Evolutionary conservation across 352 stramenopile species (phyloP).

Genomic region (Phytophthora pluvialis): DNA sequence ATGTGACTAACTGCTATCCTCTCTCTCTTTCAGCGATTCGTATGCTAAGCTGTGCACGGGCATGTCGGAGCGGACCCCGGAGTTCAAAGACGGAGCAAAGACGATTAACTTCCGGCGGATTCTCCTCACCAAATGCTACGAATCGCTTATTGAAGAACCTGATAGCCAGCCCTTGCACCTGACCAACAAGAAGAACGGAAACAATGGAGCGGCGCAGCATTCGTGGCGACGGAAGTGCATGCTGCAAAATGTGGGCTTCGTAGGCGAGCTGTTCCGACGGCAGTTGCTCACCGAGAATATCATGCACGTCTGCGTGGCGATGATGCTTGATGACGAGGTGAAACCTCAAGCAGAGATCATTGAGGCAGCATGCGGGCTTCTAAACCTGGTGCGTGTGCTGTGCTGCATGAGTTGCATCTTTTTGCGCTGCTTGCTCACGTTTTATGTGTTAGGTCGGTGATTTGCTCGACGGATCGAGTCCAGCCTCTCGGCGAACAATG

Average conservation of each 20-base stretch:
- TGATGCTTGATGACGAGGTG: slow-evolving; percentile 84
- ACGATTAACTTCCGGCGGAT: slow-evolving; percentile 86
- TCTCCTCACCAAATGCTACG: slow-evolving; percentile 81
- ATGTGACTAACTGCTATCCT: slow-evolving; percentile 4
- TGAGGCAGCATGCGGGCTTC: slow-evolving; percentile 65
- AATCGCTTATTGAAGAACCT: slow-evolving; percentile 78
- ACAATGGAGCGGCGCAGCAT: slow-evolving; percentile 41
- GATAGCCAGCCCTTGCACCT: slow-evolving; percentile 34
- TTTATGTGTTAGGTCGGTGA: slow-evolving; percentile 63
- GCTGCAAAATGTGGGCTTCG: slow-evolving; percentile 73
- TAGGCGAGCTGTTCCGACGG: slow-evolving; percentile 80
- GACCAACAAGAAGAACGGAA: slow-evolving; percentile 26
- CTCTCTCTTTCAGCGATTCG: slow-evolving; percentile 41
- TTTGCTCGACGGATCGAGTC: slow-evolving; percentile 80
- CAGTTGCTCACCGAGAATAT: slow-evolving; percentile 85
- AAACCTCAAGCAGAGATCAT: slow-evolving; percentile 72
- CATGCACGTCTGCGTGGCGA: slow-evolving; percentile 85
- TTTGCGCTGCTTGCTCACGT: neutral
- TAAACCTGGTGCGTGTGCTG: slow-evolving; percentile 51
- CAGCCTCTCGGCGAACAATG: slow-evolving; percentile 81
- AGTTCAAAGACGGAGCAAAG: slow-evolving; percentile 87
- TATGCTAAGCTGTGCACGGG: slow-evolving; percentile 69
- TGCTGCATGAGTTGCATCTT: neutral
- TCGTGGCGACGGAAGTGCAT: slow-evolving; percentile 81
- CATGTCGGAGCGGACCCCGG: slow-evolving; percentile 70